Percentiles rank a stretch among this genome's conserved stretches.
Conservation (phyloP, 352 stramenopile species). For the Phytopythium vexans region DNA sequence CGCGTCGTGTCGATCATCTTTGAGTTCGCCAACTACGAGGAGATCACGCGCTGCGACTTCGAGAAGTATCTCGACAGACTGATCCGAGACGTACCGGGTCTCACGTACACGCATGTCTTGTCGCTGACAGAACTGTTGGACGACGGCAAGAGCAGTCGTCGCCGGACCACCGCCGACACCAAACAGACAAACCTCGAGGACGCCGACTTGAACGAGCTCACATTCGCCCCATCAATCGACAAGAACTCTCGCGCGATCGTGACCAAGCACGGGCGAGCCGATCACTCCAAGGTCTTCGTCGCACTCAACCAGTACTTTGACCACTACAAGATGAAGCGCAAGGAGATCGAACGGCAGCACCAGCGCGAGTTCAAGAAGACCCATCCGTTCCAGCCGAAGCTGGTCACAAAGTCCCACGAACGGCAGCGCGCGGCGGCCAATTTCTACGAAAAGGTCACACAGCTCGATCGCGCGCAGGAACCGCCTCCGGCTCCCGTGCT, state of each 20-base stretch:
- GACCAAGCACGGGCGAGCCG: slow-evolving; percentile 53
- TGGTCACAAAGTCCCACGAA: slow-evolving; percentile 44
- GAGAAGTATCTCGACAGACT: slow-evolving; percentile 58
- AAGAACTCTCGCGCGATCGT: slow-evolving; percentile 63
- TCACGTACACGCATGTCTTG: slow-evolving; percentile 75
- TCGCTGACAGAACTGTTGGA: slow-evolving; percentile 56
- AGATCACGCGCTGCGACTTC: slow-evolving; percentile 44
- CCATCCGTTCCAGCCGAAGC: slow-evolving; percentile 63
- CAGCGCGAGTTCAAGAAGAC: slow-evolving; percentile 52
- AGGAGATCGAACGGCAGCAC: slow-evolving; percentile 46
- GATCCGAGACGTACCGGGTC: slow-evolving; percentile 47
- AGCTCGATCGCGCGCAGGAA: slow-evolving; percentile 5
- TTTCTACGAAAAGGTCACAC: slow-evolving; percentile 60
- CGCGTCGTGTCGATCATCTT: slow-evolving; percentile 61
- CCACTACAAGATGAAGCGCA: slow-evolving; percentile 60
- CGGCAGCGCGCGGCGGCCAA: slow-evolving; percentile 25
- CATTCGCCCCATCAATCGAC: slow-evolving; percentile 67
- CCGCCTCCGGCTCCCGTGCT: slow-evolving; percentile 19
- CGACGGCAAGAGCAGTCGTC: slow-evolving; percentile 30
- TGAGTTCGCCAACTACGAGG: slow-evolving; percentile 47
- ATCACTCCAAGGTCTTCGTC: slow-evolving; percentile 62
- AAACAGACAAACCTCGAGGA: slow-evolving; percentile 7
- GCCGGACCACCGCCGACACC: background rate
- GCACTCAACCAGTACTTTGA: slow-evolving; percentile 72
- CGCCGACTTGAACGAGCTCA: slow-evolving; percentile 47